phyloP scores from a whole-genome alignment of 1,284 basidiomycete species.

The Abortiporus biennis region DNA sequence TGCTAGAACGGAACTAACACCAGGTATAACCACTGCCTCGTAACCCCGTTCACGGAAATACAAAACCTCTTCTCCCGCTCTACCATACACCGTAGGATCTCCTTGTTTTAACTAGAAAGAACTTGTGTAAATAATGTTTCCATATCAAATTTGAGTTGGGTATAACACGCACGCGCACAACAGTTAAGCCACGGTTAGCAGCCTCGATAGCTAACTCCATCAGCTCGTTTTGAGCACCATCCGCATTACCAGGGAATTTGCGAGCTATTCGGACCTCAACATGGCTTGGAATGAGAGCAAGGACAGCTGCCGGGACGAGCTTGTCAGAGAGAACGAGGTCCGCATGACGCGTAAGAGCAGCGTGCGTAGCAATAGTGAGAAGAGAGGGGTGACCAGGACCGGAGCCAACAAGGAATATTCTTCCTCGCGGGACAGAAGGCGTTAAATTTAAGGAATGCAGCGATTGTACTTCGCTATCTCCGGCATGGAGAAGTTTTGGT shows the following conservation, averaged over 20 bases:
- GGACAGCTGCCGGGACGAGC: constrained; percentile 88
- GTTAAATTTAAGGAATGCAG: constrained; percentile 24
- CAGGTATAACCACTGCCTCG: constrained; percentile 82
- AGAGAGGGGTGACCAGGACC: constrained; percentile 93
- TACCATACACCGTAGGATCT: constrained; percentile 92
- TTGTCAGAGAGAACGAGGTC: constrained; percentile 93
- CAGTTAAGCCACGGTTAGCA: constrained; percentile 73
- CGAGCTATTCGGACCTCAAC: constrained; percentile 81
- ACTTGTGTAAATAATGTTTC: no score
- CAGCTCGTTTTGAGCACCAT: constrained; percentile 90
- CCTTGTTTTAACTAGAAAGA: constrained; percentile 84
- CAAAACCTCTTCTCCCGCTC: constrained; percentile 91
- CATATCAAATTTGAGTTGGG: no score
- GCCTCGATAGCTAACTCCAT: constrained; percentile 87
- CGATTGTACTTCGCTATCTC: constrained; percentile 16
- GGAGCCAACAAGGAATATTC: constrained; percentile 87
- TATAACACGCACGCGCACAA: constrained; percentile 65
- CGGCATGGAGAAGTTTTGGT: constrained; percentile 11
- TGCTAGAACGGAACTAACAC: constrained; percentile 84
- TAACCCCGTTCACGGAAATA: constrained; percentile 85
- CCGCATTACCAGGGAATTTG: constrained; percentile 97
- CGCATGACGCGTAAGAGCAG: constrained; percentile 73
- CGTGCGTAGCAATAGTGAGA: constrained; percentile 83
- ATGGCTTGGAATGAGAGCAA: constrained; percentile 77
- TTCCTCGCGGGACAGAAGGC: constrained; percentile 40